These are phyloP conservation scores for Nepenthes alata DNA, from an alignment of 179 eudicot genomes.

Conservation along the genomic window DNA sequence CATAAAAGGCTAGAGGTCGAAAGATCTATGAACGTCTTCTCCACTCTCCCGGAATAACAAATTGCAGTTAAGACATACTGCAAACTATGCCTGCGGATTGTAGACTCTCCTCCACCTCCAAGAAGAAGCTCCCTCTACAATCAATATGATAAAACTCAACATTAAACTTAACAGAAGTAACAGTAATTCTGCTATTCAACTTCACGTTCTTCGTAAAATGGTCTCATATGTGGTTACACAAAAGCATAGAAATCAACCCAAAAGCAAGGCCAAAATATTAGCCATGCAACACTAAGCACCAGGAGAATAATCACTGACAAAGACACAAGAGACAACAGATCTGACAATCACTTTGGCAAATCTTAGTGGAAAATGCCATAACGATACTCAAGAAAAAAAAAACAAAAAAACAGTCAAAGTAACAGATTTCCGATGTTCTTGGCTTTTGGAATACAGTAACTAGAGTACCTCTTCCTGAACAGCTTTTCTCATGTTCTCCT, in stretches of 20 bases:
- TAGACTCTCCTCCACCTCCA: constrained; percentile 92
- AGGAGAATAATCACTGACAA: no score
- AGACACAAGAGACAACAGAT: no score
- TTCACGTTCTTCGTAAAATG: no score
- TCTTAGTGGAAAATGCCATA: no score
- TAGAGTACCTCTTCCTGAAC: constrained; percentile 64
- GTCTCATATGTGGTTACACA: constrained; percentile 4
- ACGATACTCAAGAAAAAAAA: background rate
- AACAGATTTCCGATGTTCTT: background rate
- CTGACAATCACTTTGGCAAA: no score
- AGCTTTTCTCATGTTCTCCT: constrained; percentile 60
- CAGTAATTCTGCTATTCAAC: no score
- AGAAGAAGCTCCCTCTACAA: constrained; percentile 79
- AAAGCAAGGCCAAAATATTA: no score
- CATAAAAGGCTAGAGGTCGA: background rate
- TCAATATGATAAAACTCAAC: constrained; percentile 8
- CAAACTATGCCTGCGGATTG: constrained; percentile 68
- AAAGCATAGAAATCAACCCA: background rate
- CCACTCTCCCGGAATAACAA: no score
- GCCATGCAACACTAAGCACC: no score
- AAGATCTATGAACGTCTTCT: background rate
- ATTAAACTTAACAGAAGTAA: constrained; percentile 1
- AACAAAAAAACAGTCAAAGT: background rate
- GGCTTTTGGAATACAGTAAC: background rate
- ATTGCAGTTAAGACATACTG: constrained; percentile 38